phyloP scores from a whole-genome alignment of 495 filamentous ascomycete species.

The Aspergillus steynii region DNA sequence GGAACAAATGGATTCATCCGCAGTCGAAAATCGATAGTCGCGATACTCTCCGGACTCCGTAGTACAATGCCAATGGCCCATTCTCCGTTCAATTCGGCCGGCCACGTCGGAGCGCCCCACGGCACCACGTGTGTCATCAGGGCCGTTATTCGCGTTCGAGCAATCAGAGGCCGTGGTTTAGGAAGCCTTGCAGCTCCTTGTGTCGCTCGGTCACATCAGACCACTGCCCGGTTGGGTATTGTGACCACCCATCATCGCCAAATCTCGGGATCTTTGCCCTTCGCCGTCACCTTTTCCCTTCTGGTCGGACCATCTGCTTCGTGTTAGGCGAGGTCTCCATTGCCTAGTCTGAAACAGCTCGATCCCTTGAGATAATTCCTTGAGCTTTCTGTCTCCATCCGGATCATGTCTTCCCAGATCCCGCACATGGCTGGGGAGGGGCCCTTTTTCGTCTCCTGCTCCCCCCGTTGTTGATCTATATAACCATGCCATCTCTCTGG shows the following conservation, averaged over 20 bases:
- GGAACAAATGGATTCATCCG: too few relatives aligned
- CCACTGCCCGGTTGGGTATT: constrained; percentile 4
- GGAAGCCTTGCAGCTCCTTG: background rate
- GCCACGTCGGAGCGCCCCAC: constrained; percentile 5
- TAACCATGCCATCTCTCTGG: constrained; percentile 19
- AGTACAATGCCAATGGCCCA: too few relatives aligned
- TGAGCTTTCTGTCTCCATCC: background rate
- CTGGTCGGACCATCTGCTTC: constrained; percentile 3
- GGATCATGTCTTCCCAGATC: constrained; percentile 3
- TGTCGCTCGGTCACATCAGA: constrained; percentile 11
- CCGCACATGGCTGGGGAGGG: background rate
- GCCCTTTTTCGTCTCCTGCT: background rate
- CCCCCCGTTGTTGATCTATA: constrained; percentile 15
- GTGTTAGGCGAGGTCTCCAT: constrained; percentile 7
- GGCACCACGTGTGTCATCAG: constrained; percentile 13
- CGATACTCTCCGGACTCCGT: background rate
- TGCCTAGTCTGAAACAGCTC: constrained; percentile 6
- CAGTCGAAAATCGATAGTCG: background rate
- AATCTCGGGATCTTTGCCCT: constrained; percentile 13
- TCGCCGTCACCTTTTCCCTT: background rate
- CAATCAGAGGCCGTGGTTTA: background rate
- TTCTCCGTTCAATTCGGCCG: background rate
- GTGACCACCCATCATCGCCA: constrained; percentile 5
- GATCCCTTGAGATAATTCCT: constrained; percentile 1
- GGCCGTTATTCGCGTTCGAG: background rate